These are phyloP conservation scores for Desmodesmus armatus DNA, from an alignment of 139 green algal genomes.

Conservation along the genomic window DNA sequence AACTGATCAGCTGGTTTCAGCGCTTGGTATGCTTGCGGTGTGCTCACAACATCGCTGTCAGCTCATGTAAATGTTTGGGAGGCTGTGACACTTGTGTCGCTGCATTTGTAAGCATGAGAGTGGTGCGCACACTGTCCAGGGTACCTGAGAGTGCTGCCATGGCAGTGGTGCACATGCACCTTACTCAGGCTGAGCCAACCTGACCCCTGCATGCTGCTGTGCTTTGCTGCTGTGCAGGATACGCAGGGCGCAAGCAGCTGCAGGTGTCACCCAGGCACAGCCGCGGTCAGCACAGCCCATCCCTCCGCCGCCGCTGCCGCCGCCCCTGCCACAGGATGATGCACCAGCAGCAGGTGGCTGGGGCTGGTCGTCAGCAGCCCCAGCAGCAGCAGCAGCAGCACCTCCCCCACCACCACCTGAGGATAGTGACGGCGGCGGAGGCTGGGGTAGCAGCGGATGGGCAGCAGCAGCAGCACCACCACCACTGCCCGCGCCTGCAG, in stretches of 20 bases:
- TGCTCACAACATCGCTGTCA: too few species aligned
- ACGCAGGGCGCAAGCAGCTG: conserved; percentile 18
- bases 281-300: too few species aligned
- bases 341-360: neutral
- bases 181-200: neutral
- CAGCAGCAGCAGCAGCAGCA: neutral
- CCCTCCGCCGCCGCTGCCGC: too few species aligned
- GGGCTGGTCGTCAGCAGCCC: neutral
- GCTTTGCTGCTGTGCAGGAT: neutral
- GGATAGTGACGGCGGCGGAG: neutral
- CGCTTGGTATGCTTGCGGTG: neutral
- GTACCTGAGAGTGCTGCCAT: too few species aligned
- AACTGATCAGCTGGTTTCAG: neutral
- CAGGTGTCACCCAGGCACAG: neutral
- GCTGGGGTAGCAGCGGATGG: neutral
- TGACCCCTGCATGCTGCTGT: neutral
- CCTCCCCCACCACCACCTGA: neutral
- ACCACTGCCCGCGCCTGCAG: neutral
- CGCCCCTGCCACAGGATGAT: too few species aligned
- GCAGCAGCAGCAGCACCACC: neutral
- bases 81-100: too few species aligned
- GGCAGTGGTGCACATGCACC: neutral
- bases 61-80: neutral
- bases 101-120: neutral
- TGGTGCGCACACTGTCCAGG: neutral